Conservation (phyloP, 2,329 filamentous ascomycete species). For the Rachicladosporium sp. region DNA sequence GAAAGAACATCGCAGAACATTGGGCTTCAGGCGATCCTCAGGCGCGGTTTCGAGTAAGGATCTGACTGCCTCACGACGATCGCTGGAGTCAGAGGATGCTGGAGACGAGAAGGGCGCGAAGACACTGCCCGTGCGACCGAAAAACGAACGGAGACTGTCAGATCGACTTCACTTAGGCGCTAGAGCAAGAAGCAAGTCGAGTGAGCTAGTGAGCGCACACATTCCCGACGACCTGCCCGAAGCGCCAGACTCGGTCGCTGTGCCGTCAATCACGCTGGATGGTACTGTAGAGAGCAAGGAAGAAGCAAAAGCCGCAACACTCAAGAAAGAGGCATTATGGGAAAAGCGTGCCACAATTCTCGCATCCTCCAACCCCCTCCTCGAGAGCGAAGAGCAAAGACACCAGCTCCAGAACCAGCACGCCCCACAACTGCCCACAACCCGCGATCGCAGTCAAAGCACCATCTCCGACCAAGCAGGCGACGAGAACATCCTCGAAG, state of each 20-base stretch:
- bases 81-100: slow-evolving; percentile 1
- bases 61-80: slow-evolving; percentile 1
- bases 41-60: slow-evolving; percentile 18
- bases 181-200: slow-evolving; percentile 35
- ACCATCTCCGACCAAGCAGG: slow-evolving; percentile 24
- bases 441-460: slow-evolving; percentile 19
- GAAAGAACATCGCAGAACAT: slow-evolving; percentile 18
- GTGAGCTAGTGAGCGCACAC: slow-evolving; percentile 50
- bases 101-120: slow-evolving; percentile 4
- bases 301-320: slow-evolving; percentile 25
- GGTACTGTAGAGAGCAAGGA: slow-evolving; percentile 15
- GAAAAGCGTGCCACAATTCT: slow-evolving; percentile 87
- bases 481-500: slow-evolving; percentile 69
- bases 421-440: not conserved
- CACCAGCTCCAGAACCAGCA: not conserved
- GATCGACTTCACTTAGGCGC: slow-evolving; percentile 52
- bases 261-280: slow-evolving; percentile 5
- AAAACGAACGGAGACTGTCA: slow-evolving; percentile 43
- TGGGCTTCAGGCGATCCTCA: slow-evolving; percentile 23
- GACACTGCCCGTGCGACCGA: slow-evolving; percentile 15
- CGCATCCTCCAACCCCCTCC: slow-evolving; percentile 43
- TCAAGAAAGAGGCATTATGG: slow-evolving; percentile 64
- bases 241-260: slow-evolving; percentile 58
- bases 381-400: slow-evolving; percentile 10
- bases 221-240: slow-evolving; percentile 71